A percentile compares a stretch with the other conserved stretches of the same genome.
Evolutionary conservation across 2,329 filamentous ascomycete species (phyloP).

Genomic region (Aspergillus ochraceoroseus): DNA sequence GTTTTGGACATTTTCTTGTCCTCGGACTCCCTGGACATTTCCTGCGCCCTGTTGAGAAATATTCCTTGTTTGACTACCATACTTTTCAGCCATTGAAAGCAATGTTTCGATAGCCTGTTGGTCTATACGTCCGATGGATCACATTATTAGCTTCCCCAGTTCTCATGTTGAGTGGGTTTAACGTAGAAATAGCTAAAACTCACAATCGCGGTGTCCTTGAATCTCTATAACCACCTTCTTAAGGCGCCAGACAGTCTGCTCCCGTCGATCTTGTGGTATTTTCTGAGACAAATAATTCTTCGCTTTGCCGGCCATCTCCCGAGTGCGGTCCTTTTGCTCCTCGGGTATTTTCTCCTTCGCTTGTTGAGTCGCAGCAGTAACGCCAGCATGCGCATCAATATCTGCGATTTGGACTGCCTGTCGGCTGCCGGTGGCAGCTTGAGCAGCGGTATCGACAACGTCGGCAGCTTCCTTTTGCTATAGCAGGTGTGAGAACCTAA

Average conservation of each 20-base stretch:
- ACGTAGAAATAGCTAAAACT: slow-evolving; percentile 26
- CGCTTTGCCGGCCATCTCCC: slow-evolving; percentile 44
- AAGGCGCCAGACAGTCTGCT: slow-evolving; percentile 84
- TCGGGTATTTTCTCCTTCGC: slow-evolving; percentile 54
- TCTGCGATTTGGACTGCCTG: slow-evolving; percentile 49
- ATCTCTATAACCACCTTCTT: slow-evolving; percentile 99
- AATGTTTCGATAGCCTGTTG: slow-evolving; percentile 85
- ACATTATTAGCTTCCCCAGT: slow-evolving; percentile 10
- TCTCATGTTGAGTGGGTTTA: not conserved
- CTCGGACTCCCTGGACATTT: slow-evolving; percentile 67
- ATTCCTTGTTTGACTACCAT: slow-evolving; percentile 67
- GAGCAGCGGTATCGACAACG: slow-evolving; percentile 52
- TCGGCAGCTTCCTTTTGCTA: slow-evolving; percentile 50
- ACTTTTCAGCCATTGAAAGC: slow-evolving; percentile 76
- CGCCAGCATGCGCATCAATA: slow-evolving; percentile 45
- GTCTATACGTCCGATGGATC: slow-evolving; percentile 45
- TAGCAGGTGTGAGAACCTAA: slow-evolving; percentile 6
- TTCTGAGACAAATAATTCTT: slow-evolving; percentile 78
- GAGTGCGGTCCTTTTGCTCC: slow-evolving; percentile 49
- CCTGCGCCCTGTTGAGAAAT: slow-evolving; percentile 61
- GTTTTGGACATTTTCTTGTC: slow-evolving; percentile 57
- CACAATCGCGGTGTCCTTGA: slow-evolving; percentile 87
- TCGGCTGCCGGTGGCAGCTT: slow-evolving; percentile 49
- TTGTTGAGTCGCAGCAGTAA: slow-evolving; percentile 33
- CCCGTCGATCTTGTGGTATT: slow-evolving; percentile 85